These are phyloP conservation scores for Zizania latifolia DNA, from an alignment of 176 grass and related monocot genomes.

Conservation along the genomic window DNA sequence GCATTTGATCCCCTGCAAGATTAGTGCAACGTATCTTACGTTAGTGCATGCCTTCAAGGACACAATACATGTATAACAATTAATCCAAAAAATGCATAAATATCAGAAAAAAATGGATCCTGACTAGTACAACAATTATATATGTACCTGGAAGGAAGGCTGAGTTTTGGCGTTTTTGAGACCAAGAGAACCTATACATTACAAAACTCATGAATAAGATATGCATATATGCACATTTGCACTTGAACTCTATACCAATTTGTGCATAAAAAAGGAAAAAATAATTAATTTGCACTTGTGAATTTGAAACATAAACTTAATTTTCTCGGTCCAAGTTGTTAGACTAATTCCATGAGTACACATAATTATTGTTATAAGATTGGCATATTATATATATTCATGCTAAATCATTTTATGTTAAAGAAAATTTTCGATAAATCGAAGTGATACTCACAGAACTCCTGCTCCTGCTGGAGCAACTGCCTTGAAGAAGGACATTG, in stretches of 20 bases:
- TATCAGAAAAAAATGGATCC: background rate
- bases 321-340: background rate
- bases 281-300: background rate
- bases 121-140: background rate
- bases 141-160: slow-evolving; percentile 60
- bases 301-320: background rate
- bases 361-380: background rate
- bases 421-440: background rate
- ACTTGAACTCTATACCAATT: background rate
- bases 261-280: background rate
- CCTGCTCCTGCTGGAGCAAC: slow-evolving; percentile 60
- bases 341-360: background rate
- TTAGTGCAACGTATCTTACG: background rate
- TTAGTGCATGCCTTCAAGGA: background rate
- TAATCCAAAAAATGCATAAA: background rate
- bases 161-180: slow-evolving; percentile 64
- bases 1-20: slow-evolving; percentile 62
- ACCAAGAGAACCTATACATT: slow-evolving; percentile 74
- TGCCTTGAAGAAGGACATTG: slow-evolving; percentile 76
- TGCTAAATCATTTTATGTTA: background rate
- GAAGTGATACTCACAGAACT: slow-evolving; percentile 42
- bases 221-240: background rate
- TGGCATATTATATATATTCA: background rate
- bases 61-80: background rate
- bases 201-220: slow-evolving; percentile 8